A percentile compares a stretch with the other conserved stretches of the same genome.
phyloP scores from a whole-genome alignment of 2,329 filamentous ascomycete species.

The Epichloe glyceriae region DNA sequence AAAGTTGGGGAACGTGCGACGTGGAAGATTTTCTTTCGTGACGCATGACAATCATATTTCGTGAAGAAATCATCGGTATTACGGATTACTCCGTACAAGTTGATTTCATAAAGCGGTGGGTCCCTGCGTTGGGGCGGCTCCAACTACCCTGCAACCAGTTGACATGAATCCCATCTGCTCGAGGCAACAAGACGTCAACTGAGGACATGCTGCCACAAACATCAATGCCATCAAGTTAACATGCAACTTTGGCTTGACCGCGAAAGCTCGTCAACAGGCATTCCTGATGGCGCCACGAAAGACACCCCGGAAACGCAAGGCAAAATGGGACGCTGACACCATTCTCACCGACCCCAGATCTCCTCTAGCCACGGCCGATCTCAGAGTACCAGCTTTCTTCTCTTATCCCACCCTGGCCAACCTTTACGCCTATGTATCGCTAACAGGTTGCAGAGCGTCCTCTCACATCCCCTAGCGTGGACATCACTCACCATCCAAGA shows the following conservation, averaged over 20 bases:
- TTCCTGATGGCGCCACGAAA: constrained; percentile 1
- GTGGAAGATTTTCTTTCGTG: no score
- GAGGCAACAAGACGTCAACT: no score
- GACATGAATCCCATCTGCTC: no score
- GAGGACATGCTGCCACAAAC: background rate
- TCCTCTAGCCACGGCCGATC: constrained; percentile 24
- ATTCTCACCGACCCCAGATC: constrained; percentile 25
- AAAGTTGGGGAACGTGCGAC: no score
- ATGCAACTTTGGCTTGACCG: no score
- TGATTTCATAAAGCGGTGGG: no score
- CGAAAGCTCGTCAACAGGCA: no score
- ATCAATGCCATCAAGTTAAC: background rate
- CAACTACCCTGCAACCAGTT: background rate
- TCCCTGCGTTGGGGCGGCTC: constrained; percentile 31
- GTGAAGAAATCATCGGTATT: no score
- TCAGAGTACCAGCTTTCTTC: constrained; percentile 16
- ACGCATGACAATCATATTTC: no score
- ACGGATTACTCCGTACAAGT: no score
- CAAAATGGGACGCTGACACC: constrained; percentile 23
- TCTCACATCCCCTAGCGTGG: constrained; percentile 27
- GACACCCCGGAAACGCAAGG: constrained; percentile 10
- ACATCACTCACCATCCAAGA: constrained; percentile 21
- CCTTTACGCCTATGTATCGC: background rate
- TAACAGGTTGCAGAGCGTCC: constrained; percentile 16
- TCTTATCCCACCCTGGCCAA: background rate